Percentiles rank a stretch among this genome's conserved stretches.
Evolutionary conservation across 148 eudicot genomes (phyloP).

Genomic region (Gaultheria prostrata): DNA sequence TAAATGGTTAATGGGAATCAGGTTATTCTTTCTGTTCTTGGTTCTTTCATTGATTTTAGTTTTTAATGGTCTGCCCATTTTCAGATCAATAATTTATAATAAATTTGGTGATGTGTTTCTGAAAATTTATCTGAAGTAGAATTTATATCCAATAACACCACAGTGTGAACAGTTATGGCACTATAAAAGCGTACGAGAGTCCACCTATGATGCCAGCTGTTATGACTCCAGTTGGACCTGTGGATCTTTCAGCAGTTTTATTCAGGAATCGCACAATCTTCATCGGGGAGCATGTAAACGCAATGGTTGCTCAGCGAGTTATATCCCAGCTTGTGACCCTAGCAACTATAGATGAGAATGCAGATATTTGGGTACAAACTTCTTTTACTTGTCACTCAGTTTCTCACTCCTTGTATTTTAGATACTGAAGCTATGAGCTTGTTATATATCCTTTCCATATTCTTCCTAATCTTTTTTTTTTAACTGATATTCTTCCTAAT

Average conservation of each 20-base stretch:
- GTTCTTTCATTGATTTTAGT: not conserved
- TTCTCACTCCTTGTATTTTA: conserved; percentile 12
- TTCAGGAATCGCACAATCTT: conserved; percentile 88
- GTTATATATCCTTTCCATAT: not conserved
- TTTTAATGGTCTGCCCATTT: not conserved
- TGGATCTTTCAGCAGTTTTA: conserved; percentile 83
- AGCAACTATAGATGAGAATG: conserved; percentile 79
- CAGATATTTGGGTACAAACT: conserved; percentile 74
- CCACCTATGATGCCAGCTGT: conserved; percentile 93
- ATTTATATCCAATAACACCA: not conserved
- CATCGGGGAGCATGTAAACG: conserved; percentile 76
- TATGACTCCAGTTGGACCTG: conserved; percentile 82
- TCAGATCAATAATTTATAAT: not conserved
- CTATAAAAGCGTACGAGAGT: conserved; percentile 64
- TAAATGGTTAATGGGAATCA: not conserved
- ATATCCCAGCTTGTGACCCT: conserved; percentile 89
- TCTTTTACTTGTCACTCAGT: not conserved
- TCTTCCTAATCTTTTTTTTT: not conserved
- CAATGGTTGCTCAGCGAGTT: conserved; percentile 82
- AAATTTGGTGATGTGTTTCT: not conserved
- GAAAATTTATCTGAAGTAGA: not conserved
- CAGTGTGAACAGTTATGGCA: conserved; percentile 47
- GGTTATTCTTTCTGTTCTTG: not conserved
- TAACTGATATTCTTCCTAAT: not conserved
- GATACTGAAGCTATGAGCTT: not conserved